Conservation (phyloP, 1,284 basidiomycete species). For the Cutaneotrichosporon sp. region DNA sequence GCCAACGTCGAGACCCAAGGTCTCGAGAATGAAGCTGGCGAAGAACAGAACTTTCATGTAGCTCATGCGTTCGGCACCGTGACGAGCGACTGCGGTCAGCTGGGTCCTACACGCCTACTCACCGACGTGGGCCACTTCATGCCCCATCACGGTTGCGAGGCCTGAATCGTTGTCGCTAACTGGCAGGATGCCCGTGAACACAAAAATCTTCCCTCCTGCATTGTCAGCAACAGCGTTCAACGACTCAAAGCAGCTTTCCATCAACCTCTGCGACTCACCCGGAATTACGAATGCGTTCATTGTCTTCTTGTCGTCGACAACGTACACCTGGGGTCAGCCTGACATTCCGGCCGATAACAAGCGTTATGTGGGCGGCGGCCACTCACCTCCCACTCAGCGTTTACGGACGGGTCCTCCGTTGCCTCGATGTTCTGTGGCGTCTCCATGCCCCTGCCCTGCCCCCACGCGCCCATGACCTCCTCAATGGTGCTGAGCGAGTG, state of each 20-base stretch:
- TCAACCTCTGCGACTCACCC: conserved; percentile 48
- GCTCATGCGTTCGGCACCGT: conserved; percentile 49
- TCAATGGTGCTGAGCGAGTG: conserved; percentile 38
- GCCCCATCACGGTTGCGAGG: conserved; percentile 77
- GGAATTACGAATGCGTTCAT: conserved; percentile 78
- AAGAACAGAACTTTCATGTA: conserved; percentile 56
- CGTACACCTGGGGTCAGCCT: conserved; percentile 57
- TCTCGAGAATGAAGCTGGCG: conserved; percentile 54
- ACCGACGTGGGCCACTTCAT: conserved; percentile 86
- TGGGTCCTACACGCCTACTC: conserved; percentile 24
- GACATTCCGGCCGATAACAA: no score
- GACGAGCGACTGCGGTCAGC: conserved; percentile 8
- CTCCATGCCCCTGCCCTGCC: conserved; percentile 8
- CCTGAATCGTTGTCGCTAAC: conserved; percentile 73
- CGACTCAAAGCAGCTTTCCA: no score
- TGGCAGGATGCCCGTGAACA: conserved; percentile 85
- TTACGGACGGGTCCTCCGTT: conserved; percentile 22
- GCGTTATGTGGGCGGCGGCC: no score
- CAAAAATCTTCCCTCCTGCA: conserved; percentile 67
- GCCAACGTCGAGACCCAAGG: conserved; percentile 61
- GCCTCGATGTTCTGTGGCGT: neutral
- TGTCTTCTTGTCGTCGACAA: conserved; percentile 67
- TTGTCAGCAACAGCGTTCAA: conserved; percentile 1
- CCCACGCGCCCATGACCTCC: conserved; percentile 12
- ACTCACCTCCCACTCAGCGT: conserved; percentile 47